phyloP scores from a whole-genome alignment of 2,329 filamentous ascomycete species.

The Phoma sp. region DNA sequence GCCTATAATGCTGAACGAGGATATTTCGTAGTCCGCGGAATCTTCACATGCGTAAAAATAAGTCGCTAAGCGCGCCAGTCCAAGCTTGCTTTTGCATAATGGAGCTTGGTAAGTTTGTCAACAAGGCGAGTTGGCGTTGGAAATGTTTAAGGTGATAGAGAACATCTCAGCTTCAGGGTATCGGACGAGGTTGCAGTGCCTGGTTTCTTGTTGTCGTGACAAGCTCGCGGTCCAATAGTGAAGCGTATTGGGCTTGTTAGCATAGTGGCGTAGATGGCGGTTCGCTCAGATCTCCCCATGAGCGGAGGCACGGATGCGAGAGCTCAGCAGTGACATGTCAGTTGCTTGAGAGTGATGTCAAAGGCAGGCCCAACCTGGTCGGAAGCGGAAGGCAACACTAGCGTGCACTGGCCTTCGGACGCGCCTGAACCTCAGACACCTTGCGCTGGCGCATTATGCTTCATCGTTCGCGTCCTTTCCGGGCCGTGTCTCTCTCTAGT shows the following conservation, averaged over 20 bases:
- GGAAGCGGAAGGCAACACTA: conserved; percentile 2
- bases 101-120: background rate
- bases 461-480: conserved; percentile 2
- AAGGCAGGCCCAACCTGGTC: conserved; percentile 9
- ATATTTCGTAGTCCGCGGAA: background rate
- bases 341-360: background rate
- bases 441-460: conserved; percentile 10
- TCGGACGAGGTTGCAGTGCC: background rate
- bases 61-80: background rate
- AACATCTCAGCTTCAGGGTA: background rate
- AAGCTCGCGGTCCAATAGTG: background rate
- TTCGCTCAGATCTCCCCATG: background rate
- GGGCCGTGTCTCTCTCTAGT: background rate
- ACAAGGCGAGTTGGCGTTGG: background rate
- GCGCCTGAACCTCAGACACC: conserved; percentile 16
- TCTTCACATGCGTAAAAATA: background rate
- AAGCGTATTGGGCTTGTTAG: background rate
- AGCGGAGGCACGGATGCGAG: background rate
- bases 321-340: conserved; percentile 12
- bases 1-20: background rate
- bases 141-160: background rate
- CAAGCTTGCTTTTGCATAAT: background rate
- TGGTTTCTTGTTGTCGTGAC: background rate
- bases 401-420: conserved; percentile 2
- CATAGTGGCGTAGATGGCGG: background rate